phyloP scores from a whole-genome alignment of 352 stramenopile genomes.

The Phytophthora fragariae region DNA sequence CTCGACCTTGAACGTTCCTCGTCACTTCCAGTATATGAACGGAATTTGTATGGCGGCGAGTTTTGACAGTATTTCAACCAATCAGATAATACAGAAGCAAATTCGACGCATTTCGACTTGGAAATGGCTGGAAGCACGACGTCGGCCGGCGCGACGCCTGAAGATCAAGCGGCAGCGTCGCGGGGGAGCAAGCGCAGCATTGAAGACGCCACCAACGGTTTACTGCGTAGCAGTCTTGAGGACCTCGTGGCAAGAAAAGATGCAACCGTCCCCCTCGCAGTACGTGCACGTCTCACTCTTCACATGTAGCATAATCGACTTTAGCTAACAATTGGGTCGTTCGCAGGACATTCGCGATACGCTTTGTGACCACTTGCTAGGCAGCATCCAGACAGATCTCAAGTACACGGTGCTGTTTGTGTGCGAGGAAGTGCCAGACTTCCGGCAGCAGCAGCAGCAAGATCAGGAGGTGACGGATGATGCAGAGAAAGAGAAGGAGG shows the following conservation, averaged over 20 bases:
- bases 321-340: constrained; percentile 1
- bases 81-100: constrained; percentile 34
- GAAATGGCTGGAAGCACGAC: constrained; percentile 63
- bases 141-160: constrained; percentile 50
- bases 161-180: constrained; percentile 32
- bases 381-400: constrained; percentile 60
- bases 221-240: constrained; percentile 49
- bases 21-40: constrained; percentile 73
- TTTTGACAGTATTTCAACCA: constrained; percentile 34
- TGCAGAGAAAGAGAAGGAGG: constrained; percentile 13
- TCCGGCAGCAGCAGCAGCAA: constrained; percentile 22
- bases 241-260: constrained; percentile 46
- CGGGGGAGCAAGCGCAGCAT: constrained; percentile 40
- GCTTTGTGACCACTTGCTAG: constrained; percentile 71
- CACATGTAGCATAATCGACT: neutral
- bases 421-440: constrained; percentile 74
- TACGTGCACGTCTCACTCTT: constrained; percentile 29
- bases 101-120: constrained; percentile 17
- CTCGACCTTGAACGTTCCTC: constrained; percentile 41
- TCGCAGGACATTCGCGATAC: constrained; percentile 69
- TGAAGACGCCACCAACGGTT: constrained; percentile 25
- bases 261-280: constrained; percentile 52
- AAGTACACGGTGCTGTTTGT: constrained; percentile 75
- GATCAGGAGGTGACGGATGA: neutral
- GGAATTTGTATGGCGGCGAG: neutral